Evolutionary conservation across 163 green algal species (phyloP).

Genomic region (Chloroidium sp.): DNA sequence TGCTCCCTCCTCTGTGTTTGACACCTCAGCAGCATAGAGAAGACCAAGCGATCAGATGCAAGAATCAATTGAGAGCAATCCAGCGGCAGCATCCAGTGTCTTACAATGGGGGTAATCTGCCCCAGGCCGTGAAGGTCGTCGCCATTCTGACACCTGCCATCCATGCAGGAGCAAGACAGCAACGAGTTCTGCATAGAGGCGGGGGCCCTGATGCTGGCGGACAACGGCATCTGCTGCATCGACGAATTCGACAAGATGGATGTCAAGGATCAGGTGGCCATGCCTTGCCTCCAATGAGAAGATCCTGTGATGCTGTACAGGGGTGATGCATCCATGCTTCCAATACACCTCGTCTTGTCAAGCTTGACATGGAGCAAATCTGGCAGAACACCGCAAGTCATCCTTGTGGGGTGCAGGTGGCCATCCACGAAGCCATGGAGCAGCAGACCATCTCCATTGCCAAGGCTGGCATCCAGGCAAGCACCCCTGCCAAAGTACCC

Average conservation of each 20-base stretch:
- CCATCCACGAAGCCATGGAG: slow-evolving; percentile 99
- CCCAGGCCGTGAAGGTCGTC: no score
- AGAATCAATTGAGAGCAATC: not conserved
- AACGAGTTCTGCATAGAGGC: slow-evolving; percentile 97
- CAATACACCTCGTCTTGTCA: no score
- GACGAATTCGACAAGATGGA: slow-evolving; percentile 99
- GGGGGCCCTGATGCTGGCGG: slow-evolving; percentile 95
- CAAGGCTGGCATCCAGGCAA: slow-evolving; percentile 91
- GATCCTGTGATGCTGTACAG: not conserved
- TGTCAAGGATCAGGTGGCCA: slow-evolving; percentile 79
- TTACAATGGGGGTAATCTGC: no score
- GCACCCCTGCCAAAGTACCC: not conserved
- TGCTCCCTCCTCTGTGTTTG: no score
- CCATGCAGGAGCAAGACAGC: slow-evolving; percentile 75
- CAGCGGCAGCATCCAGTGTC: not conserved
- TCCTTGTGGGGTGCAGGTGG: slow-evolving; percentile 8
- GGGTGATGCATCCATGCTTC: not conserved
- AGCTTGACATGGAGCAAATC: slow-evolving; percentile 32
- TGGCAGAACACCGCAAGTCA: no score
- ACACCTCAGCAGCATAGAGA: no score
- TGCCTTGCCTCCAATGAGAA: no score
- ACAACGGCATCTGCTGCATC: slow-evolving; percentile 99
- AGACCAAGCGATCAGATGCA: not conserved
- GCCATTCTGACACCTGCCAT: not conserved
- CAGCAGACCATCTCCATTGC: slow-evolving; percentile 98